phyloP scores from a whole-genome alignment of 1,284 basidiomycete genomes.

The Takashimella koratensis region DNA sequence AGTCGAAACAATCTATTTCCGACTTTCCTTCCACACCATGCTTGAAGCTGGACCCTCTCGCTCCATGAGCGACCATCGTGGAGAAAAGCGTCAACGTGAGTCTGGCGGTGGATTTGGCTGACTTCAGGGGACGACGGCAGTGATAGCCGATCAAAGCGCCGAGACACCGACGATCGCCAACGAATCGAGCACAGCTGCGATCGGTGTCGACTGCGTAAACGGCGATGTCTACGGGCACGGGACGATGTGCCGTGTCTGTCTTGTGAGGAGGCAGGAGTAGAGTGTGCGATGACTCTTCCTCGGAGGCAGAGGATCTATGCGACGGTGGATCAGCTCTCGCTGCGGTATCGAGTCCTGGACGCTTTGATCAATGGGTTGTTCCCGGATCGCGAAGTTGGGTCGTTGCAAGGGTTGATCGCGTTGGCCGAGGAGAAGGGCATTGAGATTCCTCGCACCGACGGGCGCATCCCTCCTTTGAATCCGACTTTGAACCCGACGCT shows the following conservation, averaged over 20 bases:
- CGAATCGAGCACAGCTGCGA: constrained; percentile 16
- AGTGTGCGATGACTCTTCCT: constrained; percentile 13
- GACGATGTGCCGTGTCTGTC: constrained; percentile 10
- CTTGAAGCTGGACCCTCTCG: too few species aligned
- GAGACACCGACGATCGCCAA: constrained; percentile 5
- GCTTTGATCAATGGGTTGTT: constrained; percentile 13
- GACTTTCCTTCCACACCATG: too few species aligned
- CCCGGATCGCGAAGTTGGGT: constrained; percentile 13
- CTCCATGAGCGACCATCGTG: too few species aligned
- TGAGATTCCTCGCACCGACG: not conserved
- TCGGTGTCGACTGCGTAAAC: constrained; percentile 17
- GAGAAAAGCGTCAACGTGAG: too few species aligned
- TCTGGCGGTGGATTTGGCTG: too few species aligned
- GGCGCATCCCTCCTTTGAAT: not conserved
- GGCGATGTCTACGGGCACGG: constrained; percentile 9
- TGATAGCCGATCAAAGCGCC: too few species aligned
- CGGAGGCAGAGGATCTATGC: constrained; percentile 10
- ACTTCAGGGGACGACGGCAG: too few species aligned
- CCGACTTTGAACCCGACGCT: not conserved
- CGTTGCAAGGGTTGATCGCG: constrained; percentile 1
- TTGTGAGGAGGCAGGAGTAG: constrained; percentile 11
- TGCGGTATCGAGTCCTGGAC: constrained; percentile 10
- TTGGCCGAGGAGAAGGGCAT: constrained; percentile 4
- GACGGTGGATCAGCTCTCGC: constrained; percentile 2
- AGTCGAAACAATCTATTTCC: too few species aligned